Evolutionary conservation across 192 early-diverging fungal species (phyloP).

Genomic region (Entomortierella lignicola): DNA sequence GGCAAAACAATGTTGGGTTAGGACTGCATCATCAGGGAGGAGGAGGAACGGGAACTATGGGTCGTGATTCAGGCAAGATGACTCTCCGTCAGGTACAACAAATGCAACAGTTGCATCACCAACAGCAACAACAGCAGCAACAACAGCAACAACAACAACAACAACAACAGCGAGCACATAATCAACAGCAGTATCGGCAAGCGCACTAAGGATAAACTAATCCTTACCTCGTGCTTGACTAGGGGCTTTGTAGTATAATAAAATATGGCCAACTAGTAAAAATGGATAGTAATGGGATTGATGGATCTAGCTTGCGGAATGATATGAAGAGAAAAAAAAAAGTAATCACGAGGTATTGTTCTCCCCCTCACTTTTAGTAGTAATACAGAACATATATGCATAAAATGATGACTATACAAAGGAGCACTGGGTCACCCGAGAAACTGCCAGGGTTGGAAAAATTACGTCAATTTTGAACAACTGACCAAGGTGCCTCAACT

Average conservation of each 20-base stretch:
- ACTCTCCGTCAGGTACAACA: constrained; percentile 46
- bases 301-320: too few relatives aligned
- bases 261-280: neutral
- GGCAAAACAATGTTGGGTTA: constrained; percentile 16
- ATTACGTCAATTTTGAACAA: constrained; percentile 7
- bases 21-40: neutral
- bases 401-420: too few relatives aligned
- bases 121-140: constrained; percentile 43
- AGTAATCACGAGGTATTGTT: too few relatives aligned
- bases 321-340: too few relatives aligned
- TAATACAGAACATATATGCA: too few relatives aligned
- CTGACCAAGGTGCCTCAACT: neutral
- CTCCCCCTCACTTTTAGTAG: too few relatives aligned
- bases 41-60: constrained; percentile 14
- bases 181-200: constrained; percentile 18
- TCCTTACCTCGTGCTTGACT: too few relatives aligned
- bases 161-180: constrained; percentile 14
- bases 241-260: too few relatives aligned
- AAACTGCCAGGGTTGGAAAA: too few relatives aligned
- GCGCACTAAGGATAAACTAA: constrained; percentile 3
- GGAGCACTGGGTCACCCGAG: too few relatives aligned
- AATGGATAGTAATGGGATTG: neutral
- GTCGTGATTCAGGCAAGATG: constrained; percentile 40
- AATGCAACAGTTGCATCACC: constrained; percentile 27
- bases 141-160: constrained; percentile 26